Evolutionary conservation across 2,329 filamentous ascomycete genomes (phyloP).

Genomic region (Cladophialophora chaetospira): DNA sequence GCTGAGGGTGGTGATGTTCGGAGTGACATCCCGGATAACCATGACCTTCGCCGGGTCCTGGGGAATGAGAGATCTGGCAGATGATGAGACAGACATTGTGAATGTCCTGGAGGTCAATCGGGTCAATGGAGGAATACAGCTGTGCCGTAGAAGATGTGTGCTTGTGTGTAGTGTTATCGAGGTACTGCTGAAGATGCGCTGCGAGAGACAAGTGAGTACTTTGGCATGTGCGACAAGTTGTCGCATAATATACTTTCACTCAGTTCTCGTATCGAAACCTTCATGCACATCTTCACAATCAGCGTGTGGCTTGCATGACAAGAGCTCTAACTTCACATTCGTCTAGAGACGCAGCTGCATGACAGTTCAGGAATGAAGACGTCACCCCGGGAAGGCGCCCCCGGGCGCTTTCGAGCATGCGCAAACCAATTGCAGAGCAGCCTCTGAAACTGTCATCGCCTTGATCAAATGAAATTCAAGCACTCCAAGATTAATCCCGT

Average conservation of each 20-base stretch:
- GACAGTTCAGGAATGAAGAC: not conserved
- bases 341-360: not conserved
- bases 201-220: not conserved
- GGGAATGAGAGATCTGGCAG: conserved; percentile 60
- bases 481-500: not conserved
- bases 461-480: not conserved
- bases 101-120: not conserved
- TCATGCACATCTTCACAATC: not conserved
- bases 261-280: conserved; percentile 8
- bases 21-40: conserved; percentile 84
- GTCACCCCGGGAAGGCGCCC: conserved; percentile 3
- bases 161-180: conserved; percentile 1
- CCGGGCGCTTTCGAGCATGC: not conserved
- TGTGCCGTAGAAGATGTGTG: not conserved
- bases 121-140: not conserved
- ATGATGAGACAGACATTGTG: conserved; percentile 54
- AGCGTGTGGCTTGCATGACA: conserved; percentile 14
- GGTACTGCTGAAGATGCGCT: not conserved
- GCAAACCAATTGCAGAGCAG: not conserved
- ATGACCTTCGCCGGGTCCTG: conserved; percentile 77
- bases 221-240: not conserved
- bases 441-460: conserved; percentile 14
- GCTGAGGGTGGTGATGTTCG: conserved; percentile 65
- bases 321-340: not conserved
- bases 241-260: conserved; percentile 17